These are phyloP conservation scores for Candolleomyces eurysporus DNA, from an alignment of 768 basidiomycete genomes.

Conservation along the genomic window DNA sequence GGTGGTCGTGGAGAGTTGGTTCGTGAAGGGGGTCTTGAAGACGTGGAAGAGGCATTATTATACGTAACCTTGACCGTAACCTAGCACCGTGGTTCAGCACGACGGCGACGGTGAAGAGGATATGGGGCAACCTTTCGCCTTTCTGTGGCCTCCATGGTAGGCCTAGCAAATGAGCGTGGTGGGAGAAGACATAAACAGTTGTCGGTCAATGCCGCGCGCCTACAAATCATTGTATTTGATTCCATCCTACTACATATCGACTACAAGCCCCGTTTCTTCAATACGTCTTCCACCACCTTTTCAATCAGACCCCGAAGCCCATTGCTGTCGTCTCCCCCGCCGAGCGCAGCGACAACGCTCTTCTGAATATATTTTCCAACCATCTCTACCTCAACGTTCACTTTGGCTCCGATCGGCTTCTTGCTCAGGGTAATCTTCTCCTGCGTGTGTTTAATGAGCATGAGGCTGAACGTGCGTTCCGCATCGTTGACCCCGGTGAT, in stretches of 20 bases:
- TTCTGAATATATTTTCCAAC: conserved; percentile 90
- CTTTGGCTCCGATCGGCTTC: conserved; percentile 75
- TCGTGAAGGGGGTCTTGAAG: conserved; percentile 27
- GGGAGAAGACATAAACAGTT: not conserved
- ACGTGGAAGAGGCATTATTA: conserved; percentile 34
- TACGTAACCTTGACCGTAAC: conserved; percentile 51
- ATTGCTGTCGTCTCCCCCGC: conserved; percentile 45
- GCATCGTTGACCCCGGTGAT: conserved; percentile 74
- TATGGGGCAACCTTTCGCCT: conserved; percentile 11
- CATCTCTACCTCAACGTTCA: conserved; percentile 96
- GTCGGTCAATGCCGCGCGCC: conserved; percentile 9
- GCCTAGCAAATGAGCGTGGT: conserved; percentile 1
- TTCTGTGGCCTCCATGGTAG: not conserved
- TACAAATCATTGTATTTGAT: conserved; percentile 4
- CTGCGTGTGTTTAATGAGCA: conserved; percentile 96
- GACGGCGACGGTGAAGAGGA: not conserved
- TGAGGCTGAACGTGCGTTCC: conserved; percentile 72
- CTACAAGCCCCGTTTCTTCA: conserved; percentile 43
- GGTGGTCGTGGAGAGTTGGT: conserved; percentile 39
- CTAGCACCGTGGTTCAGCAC: conserved; percentile 29
- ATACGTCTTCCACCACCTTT: conserved; percentile 53
- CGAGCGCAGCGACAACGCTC: conserved; percentile 69
- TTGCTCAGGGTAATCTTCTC: conserved; percentile 76
- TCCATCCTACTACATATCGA: conserved; percentile 12
- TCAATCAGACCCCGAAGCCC: conserved; percentile 51